Conservation (phyloP, 192 early-diverging fungal species). For the Entomortierella chlamydospora region DNA sequence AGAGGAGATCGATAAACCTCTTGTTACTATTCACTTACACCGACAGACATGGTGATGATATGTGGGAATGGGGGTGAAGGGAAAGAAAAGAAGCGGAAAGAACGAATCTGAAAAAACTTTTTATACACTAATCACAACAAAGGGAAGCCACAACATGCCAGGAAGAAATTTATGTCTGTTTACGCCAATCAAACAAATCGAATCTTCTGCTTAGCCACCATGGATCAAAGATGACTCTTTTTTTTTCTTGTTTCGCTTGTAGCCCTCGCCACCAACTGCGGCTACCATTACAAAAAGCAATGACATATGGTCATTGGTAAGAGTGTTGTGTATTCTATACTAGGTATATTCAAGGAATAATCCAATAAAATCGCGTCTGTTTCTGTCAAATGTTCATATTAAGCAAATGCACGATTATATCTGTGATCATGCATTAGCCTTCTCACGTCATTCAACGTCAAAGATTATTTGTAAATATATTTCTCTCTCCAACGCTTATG, state of each 20-base stretch:
- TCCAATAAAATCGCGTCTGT: too few relatives aligned
- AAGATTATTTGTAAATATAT: too few relatives aligned
- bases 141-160: not conserved
- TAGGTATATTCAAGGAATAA: too few relatives aligned
- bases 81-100: constrained; percentile 7
- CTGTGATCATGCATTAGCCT: too few relatives aligned
- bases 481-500: too few relatives aligned
- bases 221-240: not conserved
- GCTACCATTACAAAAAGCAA: not conserved
- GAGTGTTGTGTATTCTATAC: too few relatives aligned
- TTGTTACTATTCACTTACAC: constrained; percentile 22
- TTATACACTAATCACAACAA: not conserved
- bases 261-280: not conserved
- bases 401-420: too few relatives aligned
- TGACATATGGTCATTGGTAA: too few relatives aligned
- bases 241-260: too few relatives aligned
- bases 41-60: constrained; percentile 49
- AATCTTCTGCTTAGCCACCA: not conserved
- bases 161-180: not conserved
- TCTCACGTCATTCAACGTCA: too few relatives aligned
- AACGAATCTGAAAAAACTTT: constrained; percentile 13
- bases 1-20: not conserved
- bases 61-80: constrained; percentile 1
- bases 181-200: not conserved
- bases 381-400: too few relatives aligned